Conservation (phyloP, 108 stramenopile genomes). For the Heterococcus sp. region DNA sequence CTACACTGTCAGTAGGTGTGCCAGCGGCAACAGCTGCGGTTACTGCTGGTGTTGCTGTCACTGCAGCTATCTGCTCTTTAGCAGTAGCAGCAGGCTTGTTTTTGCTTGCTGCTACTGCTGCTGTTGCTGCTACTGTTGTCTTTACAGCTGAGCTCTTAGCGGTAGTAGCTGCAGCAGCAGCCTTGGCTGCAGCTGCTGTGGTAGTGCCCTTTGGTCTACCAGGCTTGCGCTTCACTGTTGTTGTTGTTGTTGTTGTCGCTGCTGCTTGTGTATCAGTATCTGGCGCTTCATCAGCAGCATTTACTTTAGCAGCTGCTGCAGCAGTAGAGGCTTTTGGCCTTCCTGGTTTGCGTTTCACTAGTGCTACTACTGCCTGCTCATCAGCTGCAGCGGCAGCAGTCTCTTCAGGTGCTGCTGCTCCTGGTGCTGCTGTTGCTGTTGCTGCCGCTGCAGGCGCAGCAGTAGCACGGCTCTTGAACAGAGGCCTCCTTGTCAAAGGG, state of each 20-base stretch:
- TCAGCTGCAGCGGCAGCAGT: not conserved
- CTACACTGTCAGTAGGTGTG: not conserved
- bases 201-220: no score
- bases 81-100: not conserved
- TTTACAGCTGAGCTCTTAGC: no score
- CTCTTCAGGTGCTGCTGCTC: not conserved
- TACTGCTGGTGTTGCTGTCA: not conserved
- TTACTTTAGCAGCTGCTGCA: not conserved
- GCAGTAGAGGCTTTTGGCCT: not conserved
- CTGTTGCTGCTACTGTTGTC: not conserved
- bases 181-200: not conserved
- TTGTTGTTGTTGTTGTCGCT: not conserved
- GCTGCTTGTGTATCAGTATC: not conserved
- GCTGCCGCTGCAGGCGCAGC: not conserved
- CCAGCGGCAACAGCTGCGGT: not conserved
- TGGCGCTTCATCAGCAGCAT: not conserved
- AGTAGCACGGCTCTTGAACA: not conserved
- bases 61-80: not conserved
- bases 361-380: not conserved
- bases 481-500: not conserved
- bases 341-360: no score
- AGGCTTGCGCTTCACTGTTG: no score
- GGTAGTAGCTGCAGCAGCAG: no score
- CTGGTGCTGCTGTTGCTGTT: not conserved
- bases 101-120: not conserved